These are phyloP conservation scores for Colletotrichum endophyticum DNA, from an alignment of 2,329 filamentous ascomycete species.

Conservation along the genomic window DNA sequence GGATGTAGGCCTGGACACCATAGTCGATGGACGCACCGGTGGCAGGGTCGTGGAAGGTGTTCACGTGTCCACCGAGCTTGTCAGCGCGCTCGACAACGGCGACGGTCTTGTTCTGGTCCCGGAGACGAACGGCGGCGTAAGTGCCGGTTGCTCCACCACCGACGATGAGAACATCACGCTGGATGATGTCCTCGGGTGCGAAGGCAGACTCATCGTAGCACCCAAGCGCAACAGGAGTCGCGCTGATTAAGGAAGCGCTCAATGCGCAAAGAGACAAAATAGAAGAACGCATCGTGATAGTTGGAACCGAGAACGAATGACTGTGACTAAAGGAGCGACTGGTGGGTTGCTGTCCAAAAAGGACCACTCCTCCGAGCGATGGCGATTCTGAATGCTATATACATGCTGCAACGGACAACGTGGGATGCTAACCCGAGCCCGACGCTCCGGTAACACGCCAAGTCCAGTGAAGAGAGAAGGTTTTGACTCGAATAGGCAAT, in stretches of 20 bases:
- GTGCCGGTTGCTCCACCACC: slow-evolving; percentile 60
- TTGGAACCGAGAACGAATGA: background rate
- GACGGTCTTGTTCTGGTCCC: slow-evolving; percentile 51
- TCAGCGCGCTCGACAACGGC: slow-evolving; percentile 47
- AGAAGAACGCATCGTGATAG: background rate
- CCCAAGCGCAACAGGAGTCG: background rate
- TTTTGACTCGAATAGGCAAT: background rate
- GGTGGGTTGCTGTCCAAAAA: background rate
- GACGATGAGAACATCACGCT: slow-evolving; percentile 53
- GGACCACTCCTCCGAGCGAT: too few relatives aligned
- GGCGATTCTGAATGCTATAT: background rate
- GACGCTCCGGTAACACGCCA: background rate
- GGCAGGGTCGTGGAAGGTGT: slow-evolving; percentile 48
- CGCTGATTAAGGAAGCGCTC: slow-evolving; percentile 1
- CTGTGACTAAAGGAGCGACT: background rate
- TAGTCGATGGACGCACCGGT: slow-evolving; percentile 37
- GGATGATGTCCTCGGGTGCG: slow-evolving; percentile 13
- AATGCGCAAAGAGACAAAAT: slow-evolving; percentile 6
- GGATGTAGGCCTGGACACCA: slow-evolving; percentile 38
- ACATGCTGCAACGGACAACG: background rate
- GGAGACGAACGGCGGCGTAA: slow-evolving; percentile 50
- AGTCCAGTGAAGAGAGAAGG: background rate
- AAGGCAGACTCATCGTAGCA: slow-evolving; percentile 15
- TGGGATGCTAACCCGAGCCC: background rate
- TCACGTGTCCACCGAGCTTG: slow-evolving; percentile 48